A percentile compares a stretch with the other conserved stretches of the same genome.
phyloP scores from a whole-genome alignment of 208 protist genomes.

The Acanthamoeba culbertsoni region DNA sequence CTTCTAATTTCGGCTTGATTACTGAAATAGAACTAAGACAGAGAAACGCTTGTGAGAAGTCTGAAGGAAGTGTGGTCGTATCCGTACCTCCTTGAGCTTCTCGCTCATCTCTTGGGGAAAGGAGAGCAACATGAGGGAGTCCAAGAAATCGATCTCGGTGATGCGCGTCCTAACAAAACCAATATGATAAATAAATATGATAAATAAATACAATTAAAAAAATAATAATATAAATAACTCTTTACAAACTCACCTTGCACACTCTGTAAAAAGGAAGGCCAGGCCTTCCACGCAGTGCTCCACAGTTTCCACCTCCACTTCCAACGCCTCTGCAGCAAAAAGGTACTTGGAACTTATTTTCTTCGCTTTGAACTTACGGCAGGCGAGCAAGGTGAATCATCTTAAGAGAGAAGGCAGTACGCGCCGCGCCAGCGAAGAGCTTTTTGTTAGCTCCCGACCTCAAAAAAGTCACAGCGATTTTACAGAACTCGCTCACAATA shows the following conservation, averaged over 20 bases:
- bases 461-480: constrained; percentile 57
- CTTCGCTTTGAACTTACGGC: not conserved
- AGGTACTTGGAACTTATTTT: not conserved
- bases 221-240: not conserved
- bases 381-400: not conserved
- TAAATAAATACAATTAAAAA: not conserved
- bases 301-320: constrained; percentile 13
- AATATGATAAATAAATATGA: not conserved
- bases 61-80: not conserved
- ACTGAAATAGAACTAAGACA: constrained; percentile 32
- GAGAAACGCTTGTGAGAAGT: not conserved
- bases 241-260: not conserved
- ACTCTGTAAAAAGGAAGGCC: constrained; percentile 18
- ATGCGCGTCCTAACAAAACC: constrained; percentile 18
- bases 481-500: constrained; percentile 52
- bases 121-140: constrained; percentile 43
- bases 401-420: not conserved
- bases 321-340: constrained; percentile 5
- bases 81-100: constrained; percentile 57
- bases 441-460: constrained; percentile 53
- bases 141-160: constrained; percentile 41
- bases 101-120: constrained; percentile 24
- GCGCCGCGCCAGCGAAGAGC: constrained; percentile 49
- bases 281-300: constrained; percentile 56
- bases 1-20: constrained; percentile 2